Evolutionary conservation across 1,284 basidiomycete species (phyloP), one percentile per base, ranked within the genome.

Genomic region (Porodaedalea pini): DNA sequence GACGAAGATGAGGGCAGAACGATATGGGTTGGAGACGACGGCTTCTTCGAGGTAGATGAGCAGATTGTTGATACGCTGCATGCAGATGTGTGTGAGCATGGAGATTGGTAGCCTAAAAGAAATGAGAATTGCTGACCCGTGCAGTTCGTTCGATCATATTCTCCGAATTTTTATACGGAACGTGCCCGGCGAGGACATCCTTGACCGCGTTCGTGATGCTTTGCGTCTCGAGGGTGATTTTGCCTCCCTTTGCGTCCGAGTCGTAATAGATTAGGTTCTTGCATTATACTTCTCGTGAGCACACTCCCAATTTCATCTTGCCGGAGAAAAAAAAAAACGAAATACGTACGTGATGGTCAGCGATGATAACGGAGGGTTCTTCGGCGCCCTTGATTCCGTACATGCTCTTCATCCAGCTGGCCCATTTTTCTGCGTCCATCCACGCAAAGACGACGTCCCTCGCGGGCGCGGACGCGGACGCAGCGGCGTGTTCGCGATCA

Each of bases 321-420:
- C 32, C 32, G 4, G 21, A 32, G 13, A 40, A 50, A 51, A 52
- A 39, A 32, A 29, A 4, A 37, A 49, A 44, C 31, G 10, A 21
- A 53, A 34, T 21, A 75, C 85, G 60, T 63, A 92, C 92, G 63
- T 80, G 73, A 59, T 95, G 91, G 71, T 96, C 88, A 0, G 89
- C 79, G 52, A 97, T 79, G 15, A 95, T 78, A 10, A 93, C 77
- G 4, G 70, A 70, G 0, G 87, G 82, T 53, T 81, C 74, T 3
- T 6, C 29, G 31, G 5, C 4, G 11, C 78, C 44, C 56, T 73
- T 73, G 60, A 91, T 73, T 1, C 86, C 85, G 70, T 95, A 96
- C 82, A 92, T 92, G 63, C 83, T 85, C 76, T 89, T 92, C 71
- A 95, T 74, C 92, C 92, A 96, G 54, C 80, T 85, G 17, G 72